Conservation (phyloP, 331 rosid genomes). For the Quercus phellos region DNA sequence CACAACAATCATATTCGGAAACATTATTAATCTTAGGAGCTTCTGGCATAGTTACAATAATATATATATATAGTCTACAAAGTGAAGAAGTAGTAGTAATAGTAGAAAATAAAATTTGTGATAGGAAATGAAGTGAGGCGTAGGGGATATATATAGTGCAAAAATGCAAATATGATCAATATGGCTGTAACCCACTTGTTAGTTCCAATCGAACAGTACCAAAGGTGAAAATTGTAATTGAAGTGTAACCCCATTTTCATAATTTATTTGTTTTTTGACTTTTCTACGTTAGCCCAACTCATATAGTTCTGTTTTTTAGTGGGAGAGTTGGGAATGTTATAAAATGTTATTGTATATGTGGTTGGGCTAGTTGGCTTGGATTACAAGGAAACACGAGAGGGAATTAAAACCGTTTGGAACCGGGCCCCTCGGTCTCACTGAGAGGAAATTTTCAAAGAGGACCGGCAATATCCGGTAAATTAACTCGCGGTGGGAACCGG, state of each 20-base stretch:
- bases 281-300: background rate
- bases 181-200: constrained; percentile 5
- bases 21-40: constrained; percentile 9
- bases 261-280: background rate
- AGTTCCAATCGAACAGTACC: background rate
- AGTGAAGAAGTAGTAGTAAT: background rate
- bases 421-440: background rate
- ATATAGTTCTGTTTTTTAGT: too few species aligned
- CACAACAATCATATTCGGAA: background rate
- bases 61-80: too few species aligned
- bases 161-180: background rate
- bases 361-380: background rate
- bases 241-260: background rate
- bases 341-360: too few species aligned
- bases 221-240: background rate
- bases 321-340: too few species aligned
- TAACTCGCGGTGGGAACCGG: constrained; percentile 12
- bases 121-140: background rate
- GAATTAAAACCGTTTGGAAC: background rate
- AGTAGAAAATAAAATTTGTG: background rate
- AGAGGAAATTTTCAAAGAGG: background rate
- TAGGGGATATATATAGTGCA: constrained; percentile 19
- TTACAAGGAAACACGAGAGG: background rate
- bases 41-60: constrained; percentile 29
- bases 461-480: constrained; percentile 14